phyloP scores from a whole-genome alignment of 1,284 basidiomycete genomes.

The Acaromyces ingoldii region DNA sequence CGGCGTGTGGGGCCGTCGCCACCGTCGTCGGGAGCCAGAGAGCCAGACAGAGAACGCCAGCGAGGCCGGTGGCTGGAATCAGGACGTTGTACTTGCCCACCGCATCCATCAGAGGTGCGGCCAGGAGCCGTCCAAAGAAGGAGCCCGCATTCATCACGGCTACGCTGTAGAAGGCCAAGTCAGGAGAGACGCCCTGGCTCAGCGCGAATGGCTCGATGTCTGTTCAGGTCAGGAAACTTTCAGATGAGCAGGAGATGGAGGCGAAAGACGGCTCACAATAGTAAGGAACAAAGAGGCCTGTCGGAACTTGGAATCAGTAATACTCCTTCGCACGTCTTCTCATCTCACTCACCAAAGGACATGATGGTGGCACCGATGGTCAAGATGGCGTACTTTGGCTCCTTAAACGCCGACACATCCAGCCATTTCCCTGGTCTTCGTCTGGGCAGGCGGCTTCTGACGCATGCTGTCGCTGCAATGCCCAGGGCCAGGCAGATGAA shows the following conservation, averaged over 20 bases:
- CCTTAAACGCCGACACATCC: not conserved
- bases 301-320: not conserved
- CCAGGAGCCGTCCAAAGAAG: not conserved
- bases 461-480: conserved; percentile 1
- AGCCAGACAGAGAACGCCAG: not conserved
- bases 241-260: not conserved
- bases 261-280: not conserved
- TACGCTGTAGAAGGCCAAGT: conserved; percentile 1
- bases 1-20: not conserved
- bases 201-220: not conserved
- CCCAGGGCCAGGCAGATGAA: conserved; percentile 9
- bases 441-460: too few relatives aligned
- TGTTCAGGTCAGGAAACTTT: not conserved
- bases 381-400: not conserved
- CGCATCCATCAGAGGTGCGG: not conserved
- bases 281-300: not conserved
- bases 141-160: not conserved
- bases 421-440: too few relatives aligned
- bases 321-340: too few relatives aligned
- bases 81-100: not conserved
- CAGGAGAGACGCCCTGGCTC: not conserved
- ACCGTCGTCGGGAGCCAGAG: not conserved
- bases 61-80: not conserved
- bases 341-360: too few relatives aligned
- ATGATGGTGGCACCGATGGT: too few relatives aligned